phyloP scores from a whole-genome alignment of 805 yeast species.

The Pichia nakasei region DNA sequence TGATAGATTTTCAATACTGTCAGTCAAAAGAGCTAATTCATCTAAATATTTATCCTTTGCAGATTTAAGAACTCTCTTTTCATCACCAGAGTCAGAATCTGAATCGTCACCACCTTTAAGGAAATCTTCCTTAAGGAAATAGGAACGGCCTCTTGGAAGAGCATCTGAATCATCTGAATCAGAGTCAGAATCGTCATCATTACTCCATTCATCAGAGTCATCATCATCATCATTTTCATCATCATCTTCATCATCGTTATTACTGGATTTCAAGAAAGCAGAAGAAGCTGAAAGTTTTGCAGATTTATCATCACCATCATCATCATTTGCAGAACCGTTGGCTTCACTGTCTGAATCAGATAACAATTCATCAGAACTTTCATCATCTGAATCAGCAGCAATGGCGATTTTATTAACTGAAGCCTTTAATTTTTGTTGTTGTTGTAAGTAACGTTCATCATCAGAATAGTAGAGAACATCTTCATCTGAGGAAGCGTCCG shows the following conservation, averaged over 20 bases:
- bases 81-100: conserved; percentile 42
- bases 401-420: conserved; percentile 5
- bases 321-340: neutral
- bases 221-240: conserved; percentile 9
- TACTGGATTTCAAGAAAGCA: too few relatives aligned
- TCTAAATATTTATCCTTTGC: conserved; percentile 90
- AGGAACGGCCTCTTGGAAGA: conserved; percentile 41
- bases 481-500: conserved; percentile 43
- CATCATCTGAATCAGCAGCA: conserved; percentile 6
- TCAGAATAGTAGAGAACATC: conserved; percentile 49
- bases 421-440: neutral
- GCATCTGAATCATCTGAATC: conserved; percentile 40
- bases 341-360: conserved; percentile 7
- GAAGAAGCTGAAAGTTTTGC: too few relatives aligned
- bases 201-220: conserved; percentile 30
- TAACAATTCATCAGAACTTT: conserved; percentile 6
- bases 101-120: conserved; percentile 35
- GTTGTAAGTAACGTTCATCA: conserved; percentile 41
- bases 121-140: conserved; percentile 44
- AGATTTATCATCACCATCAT: conserved; percentile 1
- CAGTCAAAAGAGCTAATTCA: conserved; percentile 64
- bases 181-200: conserved; percentile 23
- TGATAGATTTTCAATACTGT: conserved; percentile 59
- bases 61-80: conserved; percentile 79
- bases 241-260: conserved; percentile 2